phyloP scores from a whole-genome alignment of 2,329 filamentous ascomycete genomes.

The Fusarium udum region DNA sequence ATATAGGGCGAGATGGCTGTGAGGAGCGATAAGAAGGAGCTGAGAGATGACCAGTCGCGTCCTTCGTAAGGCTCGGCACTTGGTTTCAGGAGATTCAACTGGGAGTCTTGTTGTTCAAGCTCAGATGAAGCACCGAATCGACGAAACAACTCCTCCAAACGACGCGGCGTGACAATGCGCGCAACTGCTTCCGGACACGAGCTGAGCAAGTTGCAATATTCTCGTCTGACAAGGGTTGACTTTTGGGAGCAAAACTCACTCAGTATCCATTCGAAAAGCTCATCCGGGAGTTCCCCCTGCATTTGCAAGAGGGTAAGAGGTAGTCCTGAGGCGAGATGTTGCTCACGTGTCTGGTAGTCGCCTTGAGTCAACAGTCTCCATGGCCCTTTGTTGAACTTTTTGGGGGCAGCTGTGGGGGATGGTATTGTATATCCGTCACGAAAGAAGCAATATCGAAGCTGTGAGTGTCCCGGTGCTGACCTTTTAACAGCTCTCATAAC shows the following conservation, averaged over 20 bases:
- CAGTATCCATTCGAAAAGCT: conserved; percentile 73
- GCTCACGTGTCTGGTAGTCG: conserved; percentile 57
- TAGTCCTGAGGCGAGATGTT: conserved; percentile 70
- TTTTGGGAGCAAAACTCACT: conserved; percentile 66
- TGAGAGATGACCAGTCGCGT: conserved; percentile 59
- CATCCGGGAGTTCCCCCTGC: conserved; percentile 62
- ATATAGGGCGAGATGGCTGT: conserved; percentile 50
- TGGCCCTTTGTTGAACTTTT: conserved; percentile 48
- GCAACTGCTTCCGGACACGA: conserved; percentile 55
- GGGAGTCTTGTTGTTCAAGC: conserved; percentile 46
- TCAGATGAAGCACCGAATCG: conserved; percentile 65
- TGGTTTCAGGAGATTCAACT: conserved; percentile 35
- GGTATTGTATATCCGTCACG: conserved; percentile 45
- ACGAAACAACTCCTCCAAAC: conserved; percentile 64
- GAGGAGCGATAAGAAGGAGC: conserved; percentile 56
- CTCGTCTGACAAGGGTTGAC: conserved; percentile 63
- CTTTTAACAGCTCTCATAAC: conserved; percentile 61
- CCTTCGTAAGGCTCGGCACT: conserved; percentile 45
- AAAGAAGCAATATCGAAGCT: conserved; percentile 62
- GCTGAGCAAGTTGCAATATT: conserved; percentile 67
- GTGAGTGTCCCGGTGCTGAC: conserved; percentile 52
- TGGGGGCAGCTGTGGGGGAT: conserved; percentile 41
- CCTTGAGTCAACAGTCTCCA: conserved; percentile 62
- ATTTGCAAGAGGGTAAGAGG: conserved; percentile 59
- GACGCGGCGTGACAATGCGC: conserved; percentile 56